Evolutionary conservation across 176 grass and related monocot genomes (phyloP).

Genomic region (Eragrostis curvula): DNA sequence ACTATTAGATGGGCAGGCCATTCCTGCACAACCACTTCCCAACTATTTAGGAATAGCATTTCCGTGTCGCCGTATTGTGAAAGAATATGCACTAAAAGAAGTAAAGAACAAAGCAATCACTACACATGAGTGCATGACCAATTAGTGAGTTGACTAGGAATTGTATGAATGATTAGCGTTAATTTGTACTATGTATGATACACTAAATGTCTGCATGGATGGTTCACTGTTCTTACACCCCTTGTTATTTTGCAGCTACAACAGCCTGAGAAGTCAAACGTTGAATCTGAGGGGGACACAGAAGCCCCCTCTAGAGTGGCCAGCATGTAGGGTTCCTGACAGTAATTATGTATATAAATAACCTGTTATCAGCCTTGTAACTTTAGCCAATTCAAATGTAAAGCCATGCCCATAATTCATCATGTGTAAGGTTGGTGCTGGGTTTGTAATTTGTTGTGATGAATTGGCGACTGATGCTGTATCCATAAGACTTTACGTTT

Average conservation of each 20-base stretch:
- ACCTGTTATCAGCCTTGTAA: slow-evolving; percentile 30
- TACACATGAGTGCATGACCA: background rate
- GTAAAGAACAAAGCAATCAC: background rate
- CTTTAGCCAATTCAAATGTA: slow-evolving; percentile 57
- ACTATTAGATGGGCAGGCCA: background rate
- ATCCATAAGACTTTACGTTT: slow-evolving; percentile 1
- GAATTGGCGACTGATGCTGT: background rate
- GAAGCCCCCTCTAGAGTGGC: slow-evolving; percentile 60
- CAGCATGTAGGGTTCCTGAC: slow-evolving; percentile 53
- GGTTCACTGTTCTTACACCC: background rate
- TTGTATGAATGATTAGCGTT: background rate
- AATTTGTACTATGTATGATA: background rate
- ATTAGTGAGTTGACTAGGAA: background rate
- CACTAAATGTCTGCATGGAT: background rate
- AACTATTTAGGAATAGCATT: slow-evolving; percentile 5
- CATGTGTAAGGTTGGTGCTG: slow-evolving; percentile 30
- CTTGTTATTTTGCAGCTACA: slow-evolving; percentile 37
- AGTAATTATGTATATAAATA: slow-evolving; percentile 63
- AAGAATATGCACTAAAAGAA: background rate
- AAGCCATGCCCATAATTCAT: slow-evolving; percentile 42
- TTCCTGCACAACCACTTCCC: background rate
- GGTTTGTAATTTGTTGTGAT: slow-evolving; percentile 27
- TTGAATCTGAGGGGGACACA: slow-evolving; percentile 50
- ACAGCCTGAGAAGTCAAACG: background rate
- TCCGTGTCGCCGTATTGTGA: background rate